Conservation (phyloP, 805 yeast genomes). For the Sugiyamaella floridensis region DNA sequence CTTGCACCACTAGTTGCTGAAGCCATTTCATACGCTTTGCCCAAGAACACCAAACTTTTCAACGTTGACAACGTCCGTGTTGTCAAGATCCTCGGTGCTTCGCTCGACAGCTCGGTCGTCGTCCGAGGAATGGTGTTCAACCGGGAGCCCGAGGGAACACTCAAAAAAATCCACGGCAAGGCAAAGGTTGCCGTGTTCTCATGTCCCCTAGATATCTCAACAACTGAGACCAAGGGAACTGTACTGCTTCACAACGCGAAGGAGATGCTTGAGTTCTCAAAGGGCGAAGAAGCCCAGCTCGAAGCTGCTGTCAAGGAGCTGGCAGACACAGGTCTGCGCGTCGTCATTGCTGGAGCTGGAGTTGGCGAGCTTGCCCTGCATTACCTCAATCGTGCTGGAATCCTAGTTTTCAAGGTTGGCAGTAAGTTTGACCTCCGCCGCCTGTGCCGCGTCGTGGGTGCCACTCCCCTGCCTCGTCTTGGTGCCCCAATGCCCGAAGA, state of each 20-base stretch:
- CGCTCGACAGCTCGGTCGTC: constrained; percentile 66
- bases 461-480: constrained; percentile 87
- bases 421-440: constrained; percentile 93
- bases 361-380: constrained; percentile 91
- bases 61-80: constrained; percentile 93
- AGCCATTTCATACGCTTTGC: constrained; percentile 73
- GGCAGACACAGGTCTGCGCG: constrained; percentile 75
- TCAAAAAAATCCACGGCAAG: constrained; percentile 53
- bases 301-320: constrained; percentile 80
- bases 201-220: constrained; percentile 88
- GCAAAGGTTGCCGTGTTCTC: constrained; percentile 90
- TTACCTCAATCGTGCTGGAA: constrained; percentile 78
- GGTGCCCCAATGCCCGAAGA: constrained; percentile 96
- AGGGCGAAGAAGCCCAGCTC: constrained; percentile 92
- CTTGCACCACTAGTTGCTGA: constrained; percentile 74
- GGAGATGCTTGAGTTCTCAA: constrained; percentile 92
- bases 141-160: constrained; percentile 90
- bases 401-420: constrained; percentile 81
- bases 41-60: constrained; percentile 58
- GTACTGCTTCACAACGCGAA: constrained; percentile 91
- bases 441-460: constrained; percentile 93
- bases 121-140: constrained; percentile 98
- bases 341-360: constrained; percentile 89
- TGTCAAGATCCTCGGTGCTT: constrained; percentile 92
- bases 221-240: constrained; percentile 98